phyloP scores from a whole-genome alignment of 2,329 filamentous ascomycete species.

The Fusarium sp. region DNA sequence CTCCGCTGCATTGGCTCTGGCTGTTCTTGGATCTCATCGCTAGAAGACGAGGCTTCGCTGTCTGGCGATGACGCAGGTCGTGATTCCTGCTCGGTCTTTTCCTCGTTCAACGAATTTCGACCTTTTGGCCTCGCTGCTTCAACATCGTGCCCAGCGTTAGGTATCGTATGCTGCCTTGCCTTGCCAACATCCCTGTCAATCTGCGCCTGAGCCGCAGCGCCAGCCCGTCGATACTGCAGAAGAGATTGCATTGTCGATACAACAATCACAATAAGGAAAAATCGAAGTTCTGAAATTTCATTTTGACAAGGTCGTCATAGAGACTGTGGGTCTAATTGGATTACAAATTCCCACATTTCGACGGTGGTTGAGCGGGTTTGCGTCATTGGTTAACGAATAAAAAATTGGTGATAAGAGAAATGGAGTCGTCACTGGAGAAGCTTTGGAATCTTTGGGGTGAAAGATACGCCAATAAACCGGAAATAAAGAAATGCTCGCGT shows the following conservation, averaged over 20 bases:
- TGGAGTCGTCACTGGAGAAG: conserved; percentile 15
- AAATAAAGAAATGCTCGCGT: not conserved
- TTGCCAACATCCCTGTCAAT: conserved; percentile 41
- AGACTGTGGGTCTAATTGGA: conserved; percentile 8
- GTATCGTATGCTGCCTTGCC: not conserved
- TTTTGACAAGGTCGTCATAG: conserved; percentile 20
- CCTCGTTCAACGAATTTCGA: not conserved
- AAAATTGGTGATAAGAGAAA: conserved; percentile 23
- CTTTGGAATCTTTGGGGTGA: not conserved
- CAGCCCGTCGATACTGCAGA: conserved; percentile 38
- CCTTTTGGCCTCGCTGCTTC: not conserved
- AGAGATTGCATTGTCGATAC: conserved; percentile 35
- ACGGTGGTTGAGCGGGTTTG: not conserved
- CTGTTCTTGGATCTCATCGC: not conserved
- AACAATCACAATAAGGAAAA: not conserved
- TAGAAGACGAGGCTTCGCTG: not conserved
- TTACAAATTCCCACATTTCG: conserved; percentile 3
- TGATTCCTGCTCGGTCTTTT: not conserved
- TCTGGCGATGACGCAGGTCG: not conserved
- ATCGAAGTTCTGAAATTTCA: not conserved
- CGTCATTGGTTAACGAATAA: conserved; percentile 18
- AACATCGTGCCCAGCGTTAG: not conserved
- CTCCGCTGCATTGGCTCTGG: conserved; percentile 5
- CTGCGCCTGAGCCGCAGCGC: conserved; percentile 38
- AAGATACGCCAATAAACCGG: conserved; percentile 12